phyloP scores from a whole-genome alignment of 2,329 filamentous ascomycete genomes.

The Neonectria ditissima region DNA sequence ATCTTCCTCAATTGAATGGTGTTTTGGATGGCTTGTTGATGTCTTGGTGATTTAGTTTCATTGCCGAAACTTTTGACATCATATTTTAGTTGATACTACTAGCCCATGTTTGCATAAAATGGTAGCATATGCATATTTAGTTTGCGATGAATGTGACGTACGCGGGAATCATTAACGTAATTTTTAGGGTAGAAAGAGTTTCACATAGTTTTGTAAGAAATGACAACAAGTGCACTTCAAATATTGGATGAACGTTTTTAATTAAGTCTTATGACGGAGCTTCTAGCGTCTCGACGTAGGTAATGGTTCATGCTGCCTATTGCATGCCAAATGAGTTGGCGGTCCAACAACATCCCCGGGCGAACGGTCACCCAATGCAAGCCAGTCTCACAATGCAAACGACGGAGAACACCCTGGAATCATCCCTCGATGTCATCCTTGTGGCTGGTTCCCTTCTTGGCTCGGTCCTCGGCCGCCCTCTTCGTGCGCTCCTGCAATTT shows the following conservation, averaged over 20 bases:
- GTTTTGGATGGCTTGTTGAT: no score
- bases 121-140: no score
- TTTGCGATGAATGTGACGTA: no score
- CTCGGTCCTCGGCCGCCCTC: constrained; percentile 59
- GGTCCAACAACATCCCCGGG: neutral
- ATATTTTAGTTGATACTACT: no score
- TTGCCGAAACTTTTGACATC: no score
- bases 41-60: neutral
- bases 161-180: no score
- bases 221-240: no score
- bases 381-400: neutral
- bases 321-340: neutral
- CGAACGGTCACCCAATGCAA: neutral
- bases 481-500: constrained; percentile 71
- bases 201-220: no score
- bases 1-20: neutral
- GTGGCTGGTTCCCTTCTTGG: constrained; percentile 62
- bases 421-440: constrained; percentile 54
- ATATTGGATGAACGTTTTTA: neutral
- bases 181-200: no score
- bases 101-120: no score
- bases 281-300: neutral
- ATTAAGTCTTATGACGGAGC: neutral
- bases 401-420: neutral
- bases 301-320: neutral